Evolutionary conservation across 202 grass and related monocot genomes (phyloP).

Genomic region (Zoysia matrella): DNA sequence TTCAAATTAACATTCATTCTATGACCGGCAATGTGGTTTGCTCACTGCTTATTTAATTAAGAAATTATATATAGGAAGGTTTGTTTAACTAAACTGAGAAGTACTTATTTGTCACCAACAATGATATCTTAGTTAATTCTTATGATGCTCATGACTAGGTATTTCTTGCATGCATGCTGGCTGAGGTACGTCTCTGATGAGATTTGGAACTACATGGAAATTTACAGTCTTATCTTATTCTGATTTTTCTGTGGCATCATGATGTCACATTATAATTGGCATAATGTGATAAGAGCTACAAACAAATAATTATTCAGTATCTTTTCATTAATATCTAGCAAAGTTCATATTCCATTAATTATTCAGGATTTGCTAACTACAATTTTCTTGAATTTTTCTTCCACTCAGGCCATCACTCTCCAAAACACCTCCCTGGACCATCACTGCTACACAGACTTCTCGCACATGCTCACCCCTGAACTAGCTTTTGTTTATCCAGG

Average conservation of each 20-base stretch:
- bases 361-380: not conserved
- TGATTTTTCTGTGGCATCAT: not conserved
- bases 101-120: no score
- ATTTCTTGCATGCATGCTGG: conserved; percentile 54
- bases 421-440: no score
- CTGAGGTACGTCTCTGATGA: conserved; percentile 64
- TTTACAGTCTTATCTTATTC: not conserved
- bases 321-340: not conserved
- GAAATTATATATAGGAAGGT: conserved; percentile 98
- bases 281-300: conserved; percentile 58
- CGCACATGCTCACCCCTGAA: no score
- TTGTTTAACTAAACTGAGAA: conserved; percentile 11
- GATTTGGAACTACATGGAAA: not conserved
- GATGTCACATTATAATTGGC: no score
- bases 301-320: conserved; percentile 70
- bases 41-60: conserved; percentile 94
- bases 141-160: conserved; percentile 68
- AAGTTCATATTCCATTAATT: not conserved
- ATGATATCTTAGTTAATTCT: conserved; percentile 10
- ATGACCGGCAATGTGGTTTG: conserved; percentile 69
- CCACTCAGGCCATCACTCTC: conserved; percentile 45
- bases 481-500: no score
- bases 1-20: conserved; percentile 30
- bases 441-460: no score
- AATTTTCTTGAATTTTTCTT: conserved; percentile 5